phyloP scores from a whole-genome alignment of 805 yeast species.

The Saturnispora halmiae region DNA sequence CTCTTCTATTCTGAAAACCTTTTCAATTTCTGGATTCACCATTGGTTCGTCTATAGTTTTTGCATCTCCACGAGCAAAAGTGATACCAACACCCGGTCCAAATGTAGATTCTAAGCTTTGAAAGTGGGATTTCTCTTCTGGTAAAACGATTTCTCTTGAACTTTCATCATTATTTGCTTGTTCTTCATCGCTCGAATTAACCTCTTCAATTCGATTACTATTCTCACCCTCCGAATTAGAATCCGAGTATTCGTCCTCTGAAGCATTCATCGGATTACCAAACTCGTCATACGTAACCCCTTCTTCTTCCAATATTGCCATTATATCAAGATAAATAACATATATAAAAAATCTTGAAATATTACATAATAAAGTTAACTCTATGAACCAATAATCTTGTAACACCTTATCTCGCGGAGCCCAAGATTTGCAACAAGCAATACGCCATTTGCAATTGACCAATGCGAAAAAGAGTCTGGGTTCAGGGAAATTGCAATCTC shows the following conservation, averaged over 20 bases:
- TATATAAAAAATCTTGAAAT: background rate
- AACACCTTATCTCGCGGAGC: background rate
- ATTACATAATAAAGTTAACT: background rate
- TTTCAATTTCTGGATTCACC: slow-evolving; percentile 41
- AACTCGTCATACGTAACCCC: slow-evolving; percentile 76
- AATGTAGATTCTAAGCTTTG: slow-evolving; percentile 38
- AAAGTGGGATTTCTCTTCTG: slow-evolving; percentile 38
- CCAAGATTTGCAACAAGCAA: background rate
- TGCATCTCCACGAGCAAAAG: slow-evolving; percentile 42
- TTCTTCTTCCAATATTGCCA: slow-evolving; percentile 25
- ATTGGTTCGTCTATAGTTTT: slow-evolving; percentile 50
- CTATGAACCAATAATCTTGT: background rate
- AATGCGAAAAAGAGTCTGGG: background rate
- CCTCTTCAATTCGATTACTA: background rate
- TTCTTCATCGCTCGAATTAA: slow-evolving; percentile 11
- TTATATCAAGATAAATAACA: background rate
- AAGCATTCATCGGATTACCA: slow-evolving; percentile 56
- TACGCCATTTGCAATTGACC: background rate
- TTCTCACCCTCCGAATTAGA: slow-evolving; percentile 31
- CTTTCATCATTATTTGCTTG: slow-evolving; percentile 11
- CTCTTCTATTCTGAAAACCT: slow-evolving; percentile 41
- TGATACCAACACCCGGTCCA: slow-evolving; percentile 58
- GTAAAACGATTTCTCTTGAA: slow-evolving; percentile 27
- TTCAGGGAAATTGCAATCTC: background rate
- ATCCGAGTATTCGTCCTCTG: slow-evolving; percentile 30